Evolutionary conservation across 2,329 filamentous ascomycete species (phyloP), one percentile per base, ranked within the genome.

Genomic region (Phialophora tarda): DNA sequence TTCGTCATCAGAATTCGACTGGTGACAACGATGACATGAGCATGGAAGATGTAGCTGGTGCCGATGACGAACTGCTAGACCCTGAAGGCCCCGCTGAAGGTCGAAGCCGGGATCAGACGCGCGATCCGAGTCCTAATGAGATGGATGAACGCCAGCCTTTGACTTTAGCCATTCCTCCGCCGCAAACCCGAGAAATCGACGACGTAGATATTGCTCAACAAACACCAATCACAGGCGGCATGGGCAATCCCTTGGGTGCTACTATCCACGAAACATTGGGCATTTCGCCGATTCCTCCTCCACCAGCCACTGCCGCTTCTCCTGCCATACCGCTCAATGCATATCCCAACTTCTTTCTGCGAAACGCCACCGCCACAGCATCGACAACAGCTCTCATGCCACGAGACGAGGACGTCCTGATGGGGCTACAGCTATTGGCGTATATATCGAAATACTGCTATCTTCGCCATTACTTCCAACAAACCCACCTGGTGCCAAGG

Each of bases 401-500:
- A 10, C 88, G 95, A 59, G 95, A 99, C 74, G 95, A 99, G 78
- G 95, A 99, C 74, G 95, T 99, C 2, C 84, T 99, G 70, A 97
- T 99, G 94, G 97, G 95, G 5, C 85, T 99, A 44, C 95, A 99
- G 79, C 86, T 99, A 23, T 86, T 99, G 54, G 95, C 95, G 17
- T 99, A 99, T 77, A 94, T 99, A 64, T 97, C 93, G 26, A 99
- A 99, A 79, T 99, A 99, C 80, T 98, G 95, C 83, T 96, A 96
- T 73, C 86, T 99, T 32, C 88, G 95, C 21, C 90, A 92, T 4
- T 99, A 97, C 78, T 99, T 99, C 78, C 95, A 99, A 76, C 87
- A 91, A 77, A 96, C 93, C 47, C 95, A 99, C 75, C 84, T 98
- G 11, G 95, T 99, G 4, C 95, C 95, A 0, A 91, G 89, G 70